A percentile compares a stretch with the other conserved stretches of the same genome.
Evolutionary conservation across 106 monocot genomes (phyloP).

Genomic region (Cymbidium sinense): DNA sequence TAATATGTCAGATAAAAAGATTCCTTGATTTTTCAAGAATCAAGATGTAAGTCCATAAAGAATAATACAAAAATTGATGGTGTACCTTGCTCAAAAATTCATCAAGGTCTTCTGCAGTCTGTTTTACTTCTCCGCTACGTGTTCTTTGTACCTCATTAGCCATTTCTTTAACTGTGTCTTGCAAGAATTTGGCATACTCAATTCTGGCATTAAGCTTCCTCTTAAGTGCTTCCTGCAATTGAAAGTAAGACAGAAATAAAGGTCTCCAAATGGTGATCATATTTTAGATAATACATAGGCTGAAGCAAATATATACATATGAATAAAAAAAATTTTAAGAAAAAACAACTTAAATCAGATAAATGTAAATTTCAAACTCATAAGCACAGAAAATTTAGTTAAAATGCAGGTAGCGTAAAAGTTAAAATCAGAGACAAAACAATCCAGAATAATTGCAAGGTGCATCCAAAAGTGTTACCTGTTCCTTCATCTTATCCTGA

Average conservation of each 20-base stretch:
- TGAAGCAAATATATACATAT: not conserved
- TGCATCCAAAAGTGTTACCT: conserved; percentile 37
- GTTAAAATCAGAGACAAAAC: not conserved
- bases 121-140: conserved; percentile 80
- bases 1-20: not conserved
- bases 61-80: not conserved
- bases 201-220: conserved; percentile 83
- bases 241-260: not conserved
- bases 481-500: conserved; percentile 98
- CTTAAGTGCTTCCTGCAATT: conserved; percentile 73
- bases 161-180: conserved; percentile 97
- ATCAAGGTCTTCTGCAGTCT: conserved; percentile 95
- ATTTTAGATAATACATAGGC: not conserved
- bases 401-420: not conserved
- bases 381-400: not conserved
- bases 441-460: not conserved
- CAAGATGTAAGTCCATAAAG: not conserved
- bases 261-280: not conserved
- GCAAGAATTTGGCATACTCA: conserved; percentile 94
- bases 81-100: conserved; percentile 87
- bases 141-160: conserved; percentile 87
- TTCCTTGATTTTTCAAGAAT: not conserved
- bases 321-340: not conserved
- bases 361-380: not conserved
- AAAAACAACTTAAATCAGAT: not conserved